These are phyloP conservation scores for Phytophthora ramorum DNA, from an alignment of 352 stramenopile genomes.

Conservation along the genomic window DNA sequence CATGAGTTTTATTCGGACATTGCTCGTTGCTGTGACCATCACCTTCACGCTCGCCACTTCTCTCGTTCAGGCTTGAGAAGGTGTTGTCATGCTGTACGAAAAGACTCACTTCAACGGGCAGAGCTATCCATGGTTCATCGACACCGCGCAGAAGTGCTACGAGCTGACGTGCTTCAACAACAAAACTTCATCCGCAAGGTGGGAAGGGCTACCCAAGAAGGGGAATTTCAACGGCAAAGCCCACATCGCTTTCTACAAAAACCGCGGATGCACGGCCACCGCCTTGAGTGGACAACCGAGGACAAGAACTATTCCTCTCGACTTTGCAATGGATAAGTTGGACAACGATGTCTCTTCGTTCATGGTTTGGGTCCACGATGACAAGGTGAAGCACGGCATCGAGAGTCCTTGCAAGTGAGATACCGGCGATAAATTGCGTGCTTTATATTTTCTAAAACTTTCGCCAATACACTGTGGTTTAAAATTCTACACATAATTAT, in stretches of 20 bases:
- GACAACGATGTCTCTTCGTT: slow-evolving; percentile 17
- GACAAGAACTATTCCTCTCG: slow-evolving; percentile 4
- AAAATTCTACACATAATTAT: not conserved
- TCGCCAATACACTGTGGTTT: not conserved
- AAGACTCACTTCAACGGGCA: not conserved
- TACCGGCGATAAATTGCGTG: not conserved
- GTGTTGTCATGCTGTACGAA: slow-evolving; percentile 1
- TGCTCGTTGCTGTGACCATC: not conserved
- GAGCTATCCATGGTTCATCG: slow-evolving; percentile 1
- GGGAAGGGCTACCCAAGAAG: slow-evolving; percentile 1
- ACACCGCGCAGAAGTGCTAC: slow-evolving; percentile 2
- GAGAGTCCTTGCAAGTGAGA: slow-evolving; percentile 6
- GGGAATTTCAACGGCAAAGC: slow-evolving; percentile 8
- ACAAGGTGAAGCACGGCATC: slow-evolving; percentile 6
- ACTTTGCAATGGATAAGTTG: slow-evolving; percentile 12
- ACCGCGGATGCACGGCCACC: not conserved
- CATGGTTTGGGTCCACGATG: slow-evolving; percentile 5
- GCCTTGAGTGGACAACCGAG: slow-evolving; percentile 12
- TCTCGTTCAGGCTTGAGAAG: not conserved
- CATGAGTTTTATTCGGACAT: not conserved
- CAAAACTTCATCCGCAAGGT: slow-evolving; percentile 4
- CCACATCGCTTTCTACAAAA: slow-evolving; percentile 13
- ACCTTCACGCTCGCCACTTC: not conserved
- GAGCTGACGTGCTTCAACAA: slow-evolving; percentile 3
- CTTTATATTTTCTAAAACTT: not conserved